A percentile compares a stretch with the other conserved stretches of the same genome.
phyloP scores from a whole-genome alignment of 371 early-diverging fungal species.

The Apophysomyces sp. region DNA sequence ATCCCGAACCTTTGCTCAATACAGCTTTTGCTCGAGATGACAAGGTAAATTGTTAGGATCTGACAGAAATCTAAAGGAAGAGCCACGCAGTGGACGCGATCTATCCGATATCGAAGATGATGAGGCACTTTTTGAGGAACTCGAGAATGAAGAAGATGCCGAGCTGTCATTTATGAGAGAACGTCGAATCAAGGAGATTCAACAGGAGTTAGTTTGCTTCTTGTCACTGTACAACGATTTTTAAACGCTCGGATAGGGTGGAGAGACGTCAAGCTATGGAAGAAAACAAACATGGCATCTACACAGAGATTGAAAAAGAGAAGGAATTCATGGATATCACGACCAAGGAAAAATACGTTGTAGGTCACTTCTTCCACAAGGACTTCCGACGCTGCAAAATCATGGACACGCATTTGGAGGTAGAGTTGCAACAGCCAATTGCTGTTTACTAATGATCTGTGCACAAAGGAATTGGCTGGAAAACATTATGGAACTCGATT shows the following conservation, averaged over 20 bases:
- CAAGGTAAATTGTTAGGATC: not conserved
- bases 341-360: conserved; percentile 69
- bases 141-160: conserved; percentile 65
- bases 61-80: not conserved
- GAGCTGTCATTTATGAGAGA: conserved; percentile 55
- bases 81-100: not conserved
- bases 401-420: conserved; percentile 88
- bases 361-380: conserved; percentile 89
- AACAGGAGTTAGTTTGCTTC: conserved; percentile 50
- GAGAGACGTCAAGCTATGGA: conserved; percentile 61
- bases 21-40: not conserved
- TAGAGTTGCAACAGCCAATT: too few species aligned
- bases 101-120: conserved; percentile 46
- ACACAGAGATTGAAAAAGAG: conserved; percentile 76
- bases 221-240: not conserved
- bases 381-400: conserved; percentile 94
- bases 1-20: not conserved
- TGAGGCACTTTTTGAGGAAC: conserved; percentile 64
- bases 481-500: conserved; percentile 87
- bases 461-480: conserved; percentile 55
- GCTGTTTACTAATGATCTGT: not conserved
- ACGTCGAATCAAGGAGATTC: conserved; percentile 61
- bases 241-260: conserved; percentile 43
- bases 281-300: conserved; percentile 76
- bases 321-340: conserved; percentile 88